Evolutionary conservation across 176 grass and related monocot species (phyloP).

Genomic region (Typha latifolia): DNA sequence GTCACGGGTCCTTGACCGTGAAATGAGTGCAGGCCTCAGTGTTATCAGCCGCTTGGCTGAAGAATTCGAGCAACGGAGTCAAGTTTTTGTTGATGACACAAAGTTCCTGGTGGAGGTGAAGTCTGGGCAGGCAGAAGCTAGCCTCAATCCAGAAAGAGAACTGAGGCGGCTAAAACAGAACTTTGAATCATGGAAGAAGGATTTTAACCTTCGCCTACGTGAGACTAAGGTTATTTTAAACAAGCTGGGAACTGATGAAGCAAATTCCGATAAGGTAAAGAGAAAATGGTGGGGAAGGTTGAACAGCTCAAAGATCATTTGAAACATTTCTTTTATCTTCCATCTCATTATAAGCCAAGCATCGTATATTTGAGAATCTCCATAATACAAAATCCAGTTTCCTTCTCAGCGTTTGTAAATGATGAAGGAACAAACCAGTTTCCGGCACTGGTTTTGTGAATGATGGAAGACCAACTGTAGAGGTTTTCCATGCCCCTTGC

Average conservation of each 20-base stretch:
- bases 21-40: conserved; percentile 54
- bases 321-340: conserved; percentile 33
- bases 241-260: conserved; percentile 51
- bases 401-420: conserved; percentile 19
- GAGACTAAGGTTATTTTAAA: conserved; percentile 83
- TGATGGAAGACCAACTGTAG: conserved; percentile 37
- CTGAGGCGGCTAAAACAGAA: conserved; percentile 64
- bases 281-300: conserved; percentile 81
- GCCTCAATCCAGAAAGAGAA: conserved; percentile 80
- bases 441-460: conserved; percentile 15
- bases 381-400: conserved; percentile 25
- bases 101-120: conserved; percentile 93
- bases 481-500: conserved; percentile 34
- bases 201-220: conserved; percentile 52
- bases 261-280: conserved; percentile 48
- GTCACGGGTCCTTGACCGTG: conserved; percentile 25
- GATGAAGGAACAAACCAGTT: not conserved
- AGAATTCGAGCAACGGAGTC: conserved; percentile 68
- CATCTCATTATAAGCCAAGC: conserved; percentile 15
- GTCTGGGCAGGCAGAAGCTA: conserved; percentile 61
- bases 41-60: conserved; percentile 47
- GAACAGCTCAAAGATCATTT: conserved; percentile 64
- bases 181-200: conserved; percentile 87
- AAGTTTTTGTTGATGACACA: conserved; percentile 74
- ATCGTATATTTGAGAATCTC: not conserved